Base-by-base conservation (phyloP, 768 basidiomycete genomes). In the Suillus fuscotomentosus region DNA sequence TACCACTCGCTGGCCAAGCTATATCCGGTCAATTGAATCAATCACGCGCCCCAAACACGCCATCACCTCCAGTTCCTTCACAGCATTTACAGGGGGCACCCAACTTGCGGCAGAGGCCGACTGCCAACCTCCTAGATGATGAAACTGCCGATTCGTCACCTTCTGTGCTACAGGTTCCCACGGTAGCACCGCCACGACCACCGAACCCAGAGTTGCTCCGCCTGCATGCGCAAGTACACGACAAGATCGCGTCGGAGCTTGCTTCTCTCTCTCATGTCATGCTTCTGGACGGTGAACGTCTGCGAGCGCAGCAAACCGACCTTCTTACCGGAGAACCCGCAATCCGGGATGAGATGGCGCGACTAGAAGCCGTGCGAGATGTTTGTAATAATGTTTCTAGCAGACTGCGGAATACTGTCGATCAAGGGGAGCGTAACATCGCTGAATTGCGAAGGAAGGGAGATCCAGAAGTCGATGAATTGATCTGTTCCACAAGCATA, bases 381-480 rank as follows among this genome's bases (percentile, higher is more conserved):
- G 96, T 99, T 34, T 99, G 97, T 77, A 83, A 81, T 68, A 86
- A 83, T 61, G 95, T 96, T 47, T 85, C 89, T 51, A 82, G 81
- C 34, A 85, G 92, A 68, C 78, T 92, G 67, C 83, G 82, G 53
- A 83, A 72, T 60, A 84, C 87, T 9, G 87, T 98, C 7, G 75
- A 79, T 9, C 83, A 83, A 61, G 92, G 86, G 20, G 91, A 96
- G 72, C 79, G 83, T 62, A 89, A 92, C 71, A 81, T 97, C 34
- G 75, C 84, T 36, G 94, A 96, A 69, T 77, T 97, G 67, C 86
- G 88, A 67, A 80, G 86, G 65, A 91, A 90, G 76, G 94, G 92
- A 39, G 94, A 96, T 75, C 93, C 94, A 14, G 91, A 92, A 68
- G 95, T 99, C 11, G 97, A 99, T 77, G 97, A 99, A 80, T 84